Percentiles rank a stretch among this genome's conserved stretches.
phyloP scores from a whole-genome alignment of 345 rosid genomes.

The Populus ilicifolia region DNA sequence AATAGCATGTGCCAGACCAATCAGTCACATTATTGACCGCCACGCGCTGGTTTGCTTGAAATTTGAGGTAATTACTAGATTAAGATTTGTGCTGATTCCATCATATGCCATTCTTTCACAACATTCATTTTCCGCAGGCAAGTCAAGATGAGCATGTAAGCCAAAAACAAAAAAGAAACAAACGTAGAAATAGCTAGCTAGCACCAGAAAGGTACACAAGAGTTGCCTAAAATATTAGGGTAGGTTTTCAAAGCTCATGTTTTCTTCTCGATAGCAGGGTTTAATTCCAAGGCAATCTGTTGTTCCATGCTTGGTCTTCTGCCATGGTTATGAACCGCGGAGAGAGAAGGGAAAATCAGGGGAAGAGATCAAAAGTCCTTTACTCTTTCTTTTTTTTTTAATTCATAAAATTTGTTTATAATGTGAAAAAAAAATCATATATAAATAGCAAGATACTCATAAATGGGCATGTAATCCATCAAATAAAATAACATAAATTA shows the following conservation, averaged over 20 bases:
- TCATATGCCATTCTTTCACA: conserved; percentile 34
- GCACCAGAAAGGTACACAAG: background rate
- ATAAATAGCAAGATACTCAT: too few species aligned
- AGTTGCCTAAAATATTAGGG: conserved; percentile 36
- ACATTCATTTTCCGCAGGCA: conserved; percentile 35
- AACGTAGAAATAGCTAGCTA: background rate
- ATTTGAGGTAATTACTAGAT: conserved; percentile 43
- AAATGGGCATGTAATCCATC: too few species aligned
- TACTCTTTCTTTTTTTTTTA: too few species aligned
- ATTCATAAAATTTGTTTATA: too few species aligned
- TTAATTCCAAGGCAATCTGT: conserved; percentile 24
- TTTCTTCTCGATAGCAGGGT: conserved; percentile 30
- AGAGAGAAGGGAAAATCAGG: too few species aligned
- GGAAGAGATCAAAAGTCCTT: too few species aligned
- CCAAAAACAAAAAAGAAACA: background rate
- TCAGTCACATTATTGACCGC: background rate
- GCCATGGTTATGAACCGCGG: conserved; percentile 22
- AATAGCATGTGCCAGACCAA: conserved; percentile 66
- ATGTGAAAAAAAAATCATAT: too few species aligned
- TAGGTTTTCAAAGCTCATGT: conserved; percentile 43
- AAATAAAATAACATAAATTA: too few species aligned
- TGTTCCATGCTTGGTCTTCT: conserved; percentile 39
- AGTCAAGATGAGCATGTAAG: background rate
- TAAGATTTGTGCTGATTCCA: conserved; percentile 36
- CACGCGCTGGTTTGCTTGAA: conserved; percentile 29